Conservation (phyloP, 2,329 filamentous ascomycete genomes). For the Curvularia eragrostidis region DNA sequence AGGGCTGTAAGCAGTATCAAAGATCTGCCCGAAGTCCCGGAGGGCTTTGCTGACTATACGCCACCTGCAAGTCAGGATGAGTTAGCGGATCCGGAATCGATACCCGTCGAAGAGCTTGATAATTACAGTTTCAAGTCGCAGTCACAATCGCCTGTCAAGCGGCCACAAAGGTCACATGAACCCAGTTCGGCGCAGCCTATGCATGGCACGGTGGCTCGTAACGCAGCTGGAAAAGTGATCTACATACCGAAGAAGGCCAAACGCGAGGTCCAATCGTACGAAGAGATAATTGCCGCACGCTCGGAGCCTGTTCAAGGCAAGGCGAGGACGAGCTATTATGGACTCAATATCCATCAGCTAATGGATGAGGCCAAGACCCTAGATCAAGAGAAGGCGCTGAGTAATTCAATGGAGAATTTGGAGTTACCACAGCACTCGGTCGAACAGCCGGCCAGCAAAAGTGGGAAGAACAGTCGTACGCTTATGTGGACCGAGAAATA, state of each 20-base stretch:
- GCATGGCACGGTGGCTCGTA: slow-evolving; percentile 43
- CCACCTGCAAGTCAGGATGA: slow-evolving; percentile 47
- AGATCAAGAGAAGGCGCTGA: slow-evolving; percentile 52
- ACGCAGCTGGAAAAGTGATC: slow-evolving; percentile 64
- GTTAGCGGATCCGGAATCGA: slow-evolving; percentile 34
- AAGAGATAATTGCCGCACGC: slow-evolving; percentile 70
- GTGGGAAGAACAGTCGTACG: slow-evolving; percentile 50
- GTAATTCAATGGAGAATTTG: slow-evolving; percentile 23
- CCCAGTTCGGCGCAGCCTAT: slow-evolving; percentile 28
- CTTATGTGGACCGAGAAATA: slow-evolving; percentile 98
- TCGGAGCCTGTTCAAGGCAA: slow-evolving; percentile 69
- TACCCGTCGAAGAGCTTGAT: slow-evolving; percentile 41
- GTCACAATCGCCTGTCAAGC: slow-evolving; percentile 36
- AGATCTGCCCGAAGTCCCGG: slow-evolving; percentile 34
- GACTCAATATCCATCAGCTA: slow-evolving; percentile 86
- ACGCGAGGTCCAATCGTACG: slow-evolving; percentile 62
- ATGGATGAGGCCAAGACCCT: slow-evolving; percentile 74
- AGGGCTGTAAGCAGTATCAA: slow-evolving; percentile 40
- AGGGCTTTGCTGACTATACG: slow-evolving; percentile 37
- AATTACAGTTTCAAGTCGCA: slow-evolving; percentile 36
- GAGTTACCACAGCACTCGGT: slow-evolving; percentile 46
- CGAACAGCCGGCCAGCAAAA: slow-evolving; percentile 43
- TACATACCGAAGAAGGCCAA: slow-evolving; percentile 63
- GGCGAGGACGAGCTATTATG: slow-evolving; percentile 82
- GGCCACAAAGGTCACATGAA: slow-evolving; percentile 16